phyloP scores from a whole-genome alignment of 2,329 filamentous ascomycete species.

The Lachnellula arida region DNA sequence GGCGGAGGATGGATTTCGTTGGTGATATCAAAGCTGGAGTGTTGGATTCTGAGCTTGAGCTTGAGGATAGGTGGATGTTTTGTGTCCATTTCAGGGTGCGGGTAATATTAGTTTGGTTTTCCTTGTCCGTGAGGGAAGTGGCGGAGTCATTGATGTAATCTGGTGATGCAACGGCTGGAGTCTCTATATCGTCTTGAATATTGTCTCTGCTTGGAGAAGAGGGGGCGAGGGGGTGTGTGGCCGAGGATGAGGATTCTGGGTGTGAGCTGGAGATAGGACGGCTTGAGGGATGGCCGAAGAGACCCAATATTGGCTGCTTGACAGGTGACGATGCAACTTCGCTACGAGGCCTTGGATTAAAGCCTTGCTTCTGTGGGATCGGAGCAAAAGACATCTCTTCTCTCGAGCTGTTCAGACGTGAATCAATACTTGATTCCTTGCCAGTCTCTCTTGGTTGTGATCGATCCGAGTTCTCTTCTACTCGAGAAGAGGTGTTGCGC shows the following conservation, averaged over 20 bases:
- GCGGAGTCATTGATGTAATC: slow-evolving; percentile 5
- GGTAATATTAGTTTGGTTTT: slow-evolving; percentile 10
- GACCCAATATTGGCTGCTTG: slow-evolving; percentile 11
- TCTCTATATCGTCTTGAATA: slow-evolving; percentile 4
- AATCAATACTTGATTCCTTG: background rate
- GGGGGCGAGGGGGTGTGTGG: slow-evolving; percentile 11
- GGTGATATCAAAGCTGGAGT: slow-evolving; percentile 16
- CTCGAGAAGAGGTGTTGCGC: slow-evolving; percentile 2
- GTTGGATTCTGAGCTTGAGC: slow-evolving; percentile 6
- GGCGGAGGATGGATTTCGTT: slow-evolving; percentile 30
- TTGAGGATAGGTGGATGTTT: slow-evolving; percentile 9
- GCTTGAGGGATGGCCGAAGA: slow-evolving; percentile 5
- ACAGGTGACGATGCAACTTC: slow-evolving; percentile 5
- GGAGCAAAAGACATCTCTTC: slow-evolving; percentile 15
- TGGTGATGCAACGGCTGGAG: background rate
- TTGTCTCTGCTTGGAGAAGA: slow-evolving; percentile 22
- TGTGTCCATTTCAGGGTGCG: slow-evolving; percentile 26
- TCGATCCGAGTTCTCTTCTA: background rate
- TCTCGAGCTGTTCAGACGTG: background rate
- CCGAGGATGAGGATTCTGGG: slow-evolving; percentile 10
- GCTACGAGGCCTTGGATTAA: slow-evolving; percentile 23
- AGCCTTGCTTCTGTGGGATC: slow-evolving; percentile 28
- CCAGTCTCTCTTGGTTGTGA: background rate
- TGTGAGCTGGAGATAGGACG: background rate
- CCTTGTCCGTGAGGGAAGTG: slow-evolving; percentile 12